Conservation (phyloP, 805 yeast species). For the Myxozyma nipponensis region DNA sequence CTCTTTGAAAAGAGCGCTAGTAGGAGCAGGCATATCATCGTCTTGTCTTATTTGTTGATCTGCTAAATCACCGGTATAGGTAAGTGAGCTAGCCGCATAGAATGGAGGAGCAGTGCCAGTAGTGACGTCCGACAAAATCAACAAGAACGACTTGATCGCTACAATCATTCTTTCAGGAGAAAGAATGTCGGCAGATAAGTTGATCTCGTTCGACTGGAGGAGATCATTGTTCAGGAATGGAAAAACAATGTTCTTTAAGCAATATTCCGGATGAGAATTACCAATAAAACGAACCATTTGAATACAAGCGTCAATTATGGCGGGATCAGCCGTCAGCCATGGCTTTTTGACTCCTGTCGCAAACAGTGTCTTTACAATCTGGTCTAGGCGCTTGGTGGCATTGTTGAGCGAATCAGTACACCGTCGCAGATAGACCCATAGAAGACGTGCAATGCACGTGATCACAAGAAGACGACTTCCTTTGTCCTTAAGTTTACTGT, state of each 20-base stretch:
- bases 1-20: conserved; percentile 25
- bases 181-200: conserved; percentile 53
- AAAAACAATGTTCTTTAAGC: conserved; percentile 70
- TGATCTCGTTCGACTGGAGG: conserved; percentile 30
- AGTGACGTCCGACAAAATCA: conserved; percentile 58
- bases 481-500: conserved; percentile 63
- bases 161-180: conserved; percentile 68
- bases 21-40: conserved; percentile 1
- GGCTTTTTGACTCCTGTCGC: conserved; percentile 54
- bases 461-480: conserved; percentile 54
- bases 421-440: conserved; percentile 88
- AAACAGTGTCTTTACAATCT: conserved; percentile 55
- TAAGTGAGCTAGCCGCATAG: conserved; percentile 56
- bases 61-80: conserved; percentile 2
- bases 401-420: conserved; percentile 85
- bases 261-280: conserved; percentile 69
- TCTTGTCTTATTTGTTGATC: conserved; percentile 3
- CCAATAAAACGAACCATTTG: conserved; percentile 77
- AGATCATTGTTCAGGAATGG: conserved; percentile 51
- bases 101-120: conserved; percentile 57
- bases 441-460: conserved; percentile 63
- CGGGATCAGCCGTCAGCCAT: conserved; percentile 68
- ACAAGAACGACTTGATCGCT: conserved; percentile 65
- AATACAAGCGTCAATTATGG: conserved; percentile 60
- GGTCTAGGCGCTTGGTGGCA: conserved; percentile 73